Evolutionary conservation across 345 rosid genomes (phyloP), one percentile per base, ranked within the genome.

Genomic region (Eucalyptus decipiens): DNA sequence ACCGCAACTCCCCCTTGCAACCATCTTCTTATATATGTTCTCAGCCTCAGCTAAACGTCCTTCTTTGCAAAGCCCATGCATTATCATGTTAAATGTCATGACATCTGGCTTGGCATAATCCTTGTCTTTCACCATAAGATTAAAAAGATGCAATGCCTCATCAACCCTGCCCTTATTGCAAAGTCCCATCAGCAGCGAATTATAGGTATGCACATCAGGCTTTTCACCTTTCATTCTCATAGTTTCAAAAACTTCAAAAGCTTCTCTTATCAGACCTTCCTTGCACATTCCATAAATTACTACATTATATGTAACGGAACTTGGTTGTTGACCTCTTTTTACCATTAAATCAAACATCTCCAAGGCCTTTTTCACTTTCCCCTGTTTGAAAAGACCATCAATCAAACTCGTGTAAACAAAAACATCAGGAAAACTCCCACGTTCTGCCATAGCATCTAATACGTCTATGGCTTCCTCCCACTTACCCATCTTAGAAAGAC

Each of bases 271-370:
- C 85, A 93, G 93, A 43, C 94, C 93, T 8, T 92, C 93, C 91
- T 94, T 94, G 94, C 95, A 95, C 49, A 96, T 89, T 89, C 96
- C 95, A 88, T 91, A 89, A 37, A 94, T 92, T 60, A 96, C 88
- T 89, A 93, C 92, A 91, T 94, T 95, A 90, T 93, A 96, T 12
- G 95, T 94, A 87, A 94, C 93, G 65, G 88, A 86, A 88, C 90
- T 90, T 13, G 96, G 95, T 72, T 90, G 90, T 89, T 91, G 96
- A 86, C 93, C 94, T 88, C 89, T 93, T 87, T 91, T 92, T 51
- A 90, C 42, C 95, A 96, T 93, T 89, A 92, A 88, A 90, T 93
- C 90, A 76, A 96, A 90, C 89, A 96, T 85, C n/a, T 93, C 93
- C 86, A 93, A 24, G n/a, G 96, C 98, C 90, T 93, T 94, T 51